Evolutionary conservation across 805 yeast species (phyloP).

Genomic region (Yarrowia sp.): DNA sequence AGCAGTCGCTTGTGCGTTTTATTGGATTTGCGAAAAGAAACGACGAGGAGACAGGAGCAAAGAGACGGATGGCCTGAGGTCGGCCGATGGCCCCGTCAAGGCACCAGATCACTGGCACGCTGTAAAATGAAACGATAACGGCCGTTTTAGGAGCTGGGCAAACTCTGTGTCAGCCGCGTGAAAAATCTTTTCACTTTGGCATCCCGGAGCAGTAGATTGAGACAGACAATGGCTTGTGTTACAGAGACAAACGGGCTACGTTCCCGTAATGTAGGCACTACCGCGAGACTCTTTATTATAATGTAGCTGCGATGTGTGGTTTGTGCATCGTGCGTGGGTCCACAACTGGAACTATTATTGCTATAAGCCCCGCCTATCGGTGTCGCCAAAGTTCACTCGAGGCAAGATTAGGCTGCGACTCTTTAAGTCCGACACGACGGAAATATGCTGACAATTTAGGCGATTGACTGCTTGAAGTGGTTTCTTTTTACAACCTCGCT

Average conservation of each 20-base stretch:
- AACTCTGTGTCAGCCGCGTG: neutral
- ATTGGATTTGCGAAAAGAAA: too few species aligned
- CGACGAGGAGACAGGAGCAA: too few species aligned
- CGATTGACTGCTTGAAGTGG: too few species aligned
- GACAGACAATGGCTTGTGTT: too few species aligned
- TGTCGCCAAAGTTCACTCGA: too few species aligned
- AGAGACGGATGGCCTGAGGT: neutral
- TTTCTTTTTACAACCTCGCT: too few species aligned
- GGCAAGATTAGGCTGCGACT: neutral
- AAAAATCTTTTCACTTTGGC: too few species aligned
- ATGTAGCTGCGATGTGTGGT: neutral
- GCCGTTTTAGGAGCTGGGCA: neutral
- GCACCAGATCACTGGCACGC: neutral
- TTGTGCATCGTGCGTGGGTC: neutral
- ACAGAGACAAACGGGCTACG: too few species aligned
- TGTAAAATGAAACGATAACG: neutral
- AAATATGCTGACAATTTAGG: too few species aligned
- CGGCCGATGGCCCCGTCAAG: neutral
- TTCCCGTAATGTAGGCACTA: neutral
- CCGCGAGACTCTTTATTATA: neutral
- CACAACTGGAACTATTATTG: neutral
- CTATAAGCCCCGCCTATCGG: too few species aligned
- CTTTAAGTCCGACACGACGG: too few species aligned
- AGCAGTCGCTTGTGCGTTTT: neutral
- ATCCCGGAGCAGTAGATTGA: too few species aligned